A percentile compares a stretch with the other conserved stretches of the same genome.
phyloP scores from a whole-genome alignment of 129 eudicot genomes.

The Escallonia rubra region DNA sequence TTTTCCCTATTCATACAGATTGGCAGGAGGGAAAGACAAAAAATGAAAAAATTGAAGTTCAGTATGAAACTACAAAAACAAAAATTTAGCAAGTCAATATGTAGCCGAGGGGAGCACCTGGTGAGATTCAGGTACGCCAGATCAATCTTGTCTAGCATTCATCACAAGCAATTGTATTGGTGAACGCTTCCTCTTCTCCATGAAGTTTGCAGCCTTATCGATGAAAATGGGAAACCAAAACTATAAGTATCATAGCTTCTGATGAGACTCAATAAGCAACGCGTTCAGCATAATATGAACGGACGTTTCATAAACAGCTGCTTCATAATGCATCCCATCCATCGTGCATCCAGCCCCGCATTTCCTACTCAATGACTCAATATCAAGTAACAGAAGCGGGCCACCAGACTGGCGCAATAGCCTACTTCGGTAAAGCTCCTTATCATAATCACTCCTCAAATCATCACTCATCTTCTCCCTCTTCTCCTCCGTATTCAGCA shows the following conservation, averaged over 20 bases:
- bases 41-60: constrained; percentile 14
- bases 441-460: constrained; percentile 39
- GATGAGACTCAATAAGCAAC: constrained; percentile 82
- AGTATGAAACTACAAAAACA: constrained; percentile 26
- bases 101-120: constrained; percentile 13
- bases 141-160: constrained; percentile 6
- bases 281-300: constrained; percentile 89
- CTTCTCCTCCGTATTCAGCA: constrained; percentile 87
- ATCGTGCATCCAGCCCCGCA: constrained; percentile 69
- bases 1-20: constrained; percentile 20
- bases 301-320: constrained; percentile 68
- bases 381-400: constrained; percentile 63
- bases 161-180: not conserved
- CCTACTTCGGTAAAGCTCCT: constrained; percentile 52
- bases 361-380: constrained; percentile 37
- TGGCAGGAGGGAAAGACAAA: not conserved
- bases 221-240: constrained; percentile 1
- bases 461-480: constrained; percentile 63
- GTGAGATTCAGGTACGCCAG: constrained; percentile 1
- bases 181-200: constrained; percentile 2
- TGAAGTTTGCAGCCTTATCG: constrained; percentile 11
- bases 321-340: constrained; percentile 94
- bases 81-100: constrained; percentile 19
- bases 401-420: constrained; percentile 73
- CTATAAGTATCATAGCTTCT: constrained; percentile 43